These are phyloP conservation scores for Fusarium citri DNA, from an alignment of 2,329 filamentous ascomycete species.

Conservation along the genomic window DNA sequence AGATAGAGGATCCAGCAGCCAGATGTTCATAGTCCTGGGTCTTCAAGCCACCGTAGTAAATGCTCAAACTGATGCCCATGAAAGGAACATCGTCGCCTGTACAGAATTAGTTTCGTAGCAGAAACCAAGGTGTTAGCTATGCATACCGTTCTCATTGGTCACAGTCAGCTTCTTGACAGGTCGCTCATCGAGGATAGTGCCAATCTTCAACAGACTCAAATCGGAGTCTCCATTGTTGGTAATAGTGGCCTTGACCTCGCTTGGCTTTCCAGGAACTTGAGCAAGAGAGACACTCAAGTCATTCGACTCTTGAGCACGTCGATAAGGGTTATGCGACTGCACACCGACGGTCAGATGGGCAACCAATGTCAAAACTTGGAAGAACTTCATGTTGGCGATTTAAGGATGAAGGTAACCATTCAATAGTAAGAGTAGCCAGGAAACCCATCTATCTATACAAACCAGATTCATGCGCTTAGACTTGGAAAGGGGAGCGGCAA, in stretches of 20 bases:
- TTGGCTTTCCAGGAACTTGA: not conserved
- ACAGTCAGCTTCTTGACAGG: constrained; percentile 31
- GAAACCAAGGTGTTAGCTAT: too few relatives aligned
- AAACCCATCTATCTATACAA: not conserved
- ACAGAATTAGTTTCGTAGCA: not conserved
- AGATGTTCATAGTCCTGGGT: constrained; percentile 19
- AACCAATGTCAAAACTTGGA: not conserved
- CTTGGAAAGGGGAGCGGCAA: not conserved
- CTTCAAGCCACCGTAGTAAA: constrained; percentile 28
- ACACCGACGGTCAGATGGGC: not conserved
- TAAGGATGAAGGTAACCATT: accelerated
- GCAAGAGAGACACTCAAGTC: constrained; percentile 2
- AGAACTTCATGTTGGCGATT: not conserved
- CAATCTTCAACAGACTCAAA: constrained; percentile 22
- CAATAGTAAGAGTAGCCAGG: not conserved
- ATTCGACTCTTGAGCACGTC: not conserved
- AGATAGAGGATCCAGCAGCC: constrained; percentile 13
- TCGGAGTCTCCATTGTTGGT: constrained; percentile 9
- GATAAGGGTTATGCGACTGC: not conserved
- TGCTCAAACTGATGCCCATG: constrained; percentile 23
- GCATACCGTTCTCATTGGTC: constrained; percentile 7
- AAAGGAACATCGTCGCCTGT: constrained; percentile 13
- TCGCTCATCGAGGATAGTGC: constrained; percentile 29
- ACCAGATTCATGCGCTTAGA: not conserved
- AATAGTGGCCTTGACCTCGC: constrained; percentile 15